These are phyloP conservation scores for Globisporangium cylindrosporum DNA, from an alignment of 352 stramenopile species.

Conservation along the genomic window DNA sequence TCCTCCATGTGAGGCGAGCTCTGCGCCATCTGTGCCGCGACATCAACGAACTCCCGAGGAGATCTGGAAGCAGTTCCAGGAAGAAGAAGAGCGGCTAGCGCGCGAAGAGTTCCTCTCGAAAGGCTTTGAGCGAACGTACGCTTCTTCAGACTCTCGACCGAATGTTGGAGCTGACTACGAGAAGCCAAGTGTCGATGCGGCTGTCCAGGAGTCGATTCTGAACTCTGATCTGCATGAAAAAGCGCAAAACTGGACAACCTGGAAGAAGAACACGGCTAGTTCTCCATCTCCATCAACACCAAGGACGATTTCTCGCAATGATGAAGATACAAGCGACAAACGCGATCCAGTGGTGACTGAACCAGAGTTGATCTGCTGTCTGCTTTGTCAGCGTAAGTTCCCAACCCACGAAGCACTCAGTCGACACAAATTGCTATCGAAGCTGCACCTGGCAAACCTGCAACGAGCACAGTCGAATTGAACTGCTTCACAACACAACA, in stretches of 20 bases:
- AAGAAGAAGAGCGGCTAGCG: slow-evolving; percentile 67
- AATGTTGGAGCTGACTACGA: background rate
- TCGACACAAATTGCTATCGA: slow-evolving; percentile 55
- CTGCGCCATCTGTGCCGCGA: slow-evolving; percentile 14
- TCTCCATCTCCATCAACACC: background rate
- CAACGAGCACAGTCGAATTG: background rate
- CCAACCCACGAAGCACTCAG: slow-evolving; percentile 29
- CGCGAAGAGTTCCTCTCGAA: slow-evolving; percentile 50
- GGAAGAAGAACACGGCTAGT: slow-evolving; percentile 21
- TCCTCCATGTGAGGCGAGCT: background rate
- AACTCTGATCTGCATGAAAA: slow-evolving; percentile 36
- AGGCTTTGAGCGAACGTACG: slow-evolving; percentile 65
- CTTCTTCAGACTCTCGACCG: slow-evolving; percentile 9
- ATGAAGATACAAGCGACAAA: background rate
- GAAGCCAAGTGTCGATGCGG: background rate
- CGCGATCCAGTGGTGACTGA: background rate
- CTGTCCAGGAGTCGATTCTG: slow-evolving; percentile 34
- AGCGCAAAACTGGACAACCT: slow-evolving; percentile 35
- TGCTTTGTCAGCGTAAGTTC: slow-evolving; percentile 75
- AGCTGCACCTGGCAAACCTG: slow-evolving; percentile 50
- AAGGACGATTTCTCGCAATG: background rate
- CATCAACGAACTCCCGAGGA: slow-evolving; percentile 54
- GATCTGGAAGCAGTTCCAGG: slow-evolving; percentile 66
- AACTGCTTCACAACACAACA: slow-evolving; percentile 1
- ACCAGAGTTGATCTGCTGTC: slow-evolving; percentile 38